Conservation (phyloP, 1,139 yeast species). For the Yamadazyma kanchanaburiensis region DNA sequence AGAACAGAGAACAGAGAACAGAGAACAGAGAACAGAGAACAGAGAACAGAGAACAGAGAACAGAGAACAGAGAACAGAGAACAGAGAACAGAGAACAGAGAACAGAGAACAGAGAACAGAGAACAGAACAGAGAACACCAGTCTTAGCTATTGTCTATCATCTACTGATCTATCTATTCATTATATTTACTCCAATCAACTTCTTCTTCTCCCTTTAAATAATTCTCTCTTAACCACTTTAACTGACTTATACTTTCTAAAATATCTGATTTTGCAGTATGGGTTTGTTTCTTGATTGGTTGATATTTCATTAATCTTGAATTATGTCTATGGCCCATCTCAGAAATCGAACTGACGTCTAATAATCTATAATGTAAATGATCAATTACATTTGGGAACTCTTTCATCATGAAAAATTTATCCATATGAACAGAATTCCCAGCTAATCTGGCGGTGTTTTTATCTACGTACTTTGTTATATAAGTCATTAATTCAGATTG, state of each 20-base stretch:
- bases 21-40: no score
- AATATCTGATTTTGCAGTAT: slow-evolving; percentile 87
- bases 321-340: slow-evolving; percentile 75
- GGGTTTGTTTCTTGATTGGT: slow-evolving; percentile 67
- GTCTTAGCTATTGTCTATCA: no score
- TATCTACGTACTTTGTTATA: slow-evolving; percentile 51
- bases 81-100: no score
- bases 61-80: no score
- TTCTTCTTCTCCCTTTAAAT: slow-evolving; percentile 37
- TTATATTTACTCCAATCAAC: slow-evolving; percentile 9
- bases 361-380: slow-evolving; percentile 79
- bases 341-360: slow-evolving; percentile 84
- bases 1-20: no score
- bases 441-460: slow-evolving; percentile 65
- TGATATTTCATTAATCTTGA: slow-evolving; percentile 51
- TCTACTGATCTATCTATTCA: no score
- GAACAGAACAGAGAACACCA: no score
- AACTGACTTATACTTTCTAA: slow-evolving; percentile 84
- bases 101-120: no score
- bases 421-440: slow-evolving; percentile 96
- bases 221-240: slow-evolving; percentile 70
- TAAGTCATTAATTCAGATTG: slow-evolving; percentile 63
- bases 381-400: slow-evolving; percentile 73
- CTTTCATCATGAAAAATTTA: slow-evolving; percentile 75
- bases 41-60: no score